Percentiles rank a stretch among this genome's conserved stretches.
phyloP scores from a whole-genome alignment of 352 stramenopile genomes.

The Globisporangium canariense region DNA sequence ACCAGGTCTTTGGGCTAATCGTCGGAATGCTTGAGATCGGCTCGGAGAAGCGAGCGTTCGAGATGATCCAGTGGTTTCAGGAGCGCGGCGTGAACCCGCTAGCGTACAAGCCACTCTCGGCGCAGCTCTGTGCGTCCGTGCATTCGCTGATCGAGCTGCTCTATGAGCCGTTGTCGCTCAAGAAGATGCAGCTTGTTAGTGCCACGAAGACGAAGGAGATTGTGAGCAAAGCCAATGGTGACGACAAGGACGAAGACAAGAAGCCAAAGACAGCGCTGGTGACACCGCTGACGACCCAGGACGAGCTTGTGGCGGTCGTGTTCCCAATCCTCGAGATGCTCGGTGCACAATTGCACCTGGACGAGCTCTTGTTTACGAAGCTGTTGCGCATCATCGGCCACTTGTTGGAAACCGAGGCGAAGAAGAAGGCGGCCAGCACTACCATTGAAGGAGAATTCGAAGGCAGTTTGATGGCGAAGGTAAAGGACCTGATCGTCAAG shows the following conservation, averaged over 20 bases:
- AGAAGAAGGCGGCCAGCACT: conserved; percentile 16
- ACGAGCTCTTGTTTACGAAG: conserved; percentile 73
- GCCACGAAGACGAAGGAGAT: conserved; percentile 5
- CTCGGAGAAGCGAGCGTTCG: conserved; percentile 54
- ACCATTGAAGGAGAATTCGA: conserved; percentile 4
- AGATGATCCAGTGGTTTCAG: conserved; percentile 82
- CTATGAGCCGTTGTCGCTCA: conserved; percentile 55
- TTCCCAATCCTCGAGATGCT: conserved; percentile 66
- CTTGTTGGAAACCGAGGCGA: conserved; percentile 32
- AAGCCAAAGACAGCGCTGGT: conserved; percentile 23
- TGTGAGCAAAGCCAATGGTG: neutral
- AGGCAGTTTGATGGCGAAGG: conserved; percentile 20
- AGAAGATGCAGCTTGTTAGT: conserved; percentile 37
- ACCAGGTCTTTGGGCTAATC: conserved; percentile 83
- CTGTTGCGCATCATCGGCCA: conserved; percentile 63
- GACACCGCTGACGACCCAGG: conserved; percentile 29
- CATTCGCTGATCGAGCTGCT: conserved; percentile 54
- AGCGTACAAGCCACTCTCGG: conserved; percentile 53
- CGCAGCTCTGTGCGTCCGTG: conserved; percentile 67
- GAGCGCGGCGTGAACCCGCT: conserved; percentile 62
- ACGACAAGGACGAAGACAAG: neutral
- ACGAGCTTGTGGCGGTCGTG: conserved; percentile 46
- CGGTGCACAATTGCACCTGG: conserved; percentile 58
- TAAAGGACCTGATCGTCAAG: conserved; percentile 55
- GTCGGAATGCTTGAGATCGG: conserved; percentile 78